Evolutionary conservation across 768 basidiomycete species (phyloP), one percentile per base, ranked within the genome.

Genomic region (Cystofilobasidium macerans): DNA sequence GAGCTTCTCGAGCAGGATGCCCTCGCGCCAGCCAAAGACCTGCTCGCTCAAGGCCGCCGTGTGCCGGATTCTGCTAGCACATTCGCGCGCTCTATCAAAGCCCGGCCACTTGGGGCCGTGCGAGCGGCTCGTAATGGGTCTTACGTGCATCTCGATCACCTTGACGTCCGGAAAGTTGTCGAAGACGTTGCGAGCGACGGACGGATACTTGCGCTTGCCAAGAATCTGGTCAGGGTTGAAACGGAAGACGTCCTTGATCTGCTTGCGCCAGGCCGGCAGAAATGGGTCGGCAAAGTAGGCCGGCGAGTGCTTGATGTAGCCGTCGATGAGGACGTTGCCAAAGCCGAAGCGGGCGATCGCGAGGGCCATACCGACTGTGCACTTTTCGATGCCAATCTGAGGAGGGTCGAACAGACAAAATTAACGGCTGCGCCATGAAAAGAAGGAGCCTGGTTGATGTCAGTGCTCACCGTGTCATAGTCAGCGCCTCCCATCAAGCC

Each of bases 401-500:
- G 35, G 35, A 14, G 28, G 33, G 28, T n/a, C n/a, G n/a, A n/a
- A n/a, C n/a, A n/a, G n/a, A n/a, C n/a, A n/a, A n/a, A n/a, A n/a
- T n/a, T n/a, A n/a, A n/a, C n/a, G n/a, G n/a, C n/a, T n/a, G n/a
- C n/a, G n/a, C n/a, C 22, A 14, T 8, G 16, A n/a, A 2, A 18
- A 18, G 7, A 58, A 40, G 24, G 7, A 43, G 58, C 1, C 22
- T 8, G 9, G 26, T 24, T 24, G 24, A 43, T 35, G 13, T 24
- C 33, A 42, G 56, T 43, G 9, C 67, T 65, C 33, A 18, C 32
- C 22, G 40, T 62, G 22, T 60, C 48, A 57, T 72, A 72, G 36
- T 72, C 71, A 0, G 65, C 71, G n/a, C 71, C 71, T 0, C 38
- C 22, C 36, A 72, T 35, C 3, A 70, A 43, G 0, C 69, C 71